Conservation (phyloP, 805 yeast species). For the Yarrowia sp. region DNA sequence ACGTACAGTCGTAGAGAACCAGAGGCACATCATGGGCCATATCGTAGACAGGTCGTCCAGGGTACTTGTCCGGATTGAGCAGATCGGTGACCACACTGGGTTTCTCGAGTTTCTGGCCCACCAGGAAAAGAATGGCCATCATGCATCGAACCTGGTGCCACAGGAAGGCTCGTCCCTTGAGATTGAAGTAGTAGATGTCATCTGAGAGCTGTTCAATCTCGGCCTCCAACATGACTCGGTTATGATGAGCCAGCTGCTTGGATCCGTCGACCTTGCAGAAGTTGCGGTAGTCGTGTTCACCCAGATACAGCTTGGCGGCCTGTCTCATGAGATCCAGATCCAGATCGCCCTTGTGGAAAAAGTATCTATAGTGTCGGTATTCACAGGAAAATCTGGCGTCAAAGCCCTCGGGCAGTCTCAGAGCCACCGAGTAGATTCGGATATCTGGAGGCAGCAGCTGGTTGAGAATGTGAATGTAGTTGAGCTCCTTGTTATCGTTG, state of each 20-base stretch:
- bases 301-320: conserved; percentile 62
- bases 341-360: conserved; percentile 50
- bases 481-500: conserved; percentile 66
- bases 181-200: conserved; percentile 63
- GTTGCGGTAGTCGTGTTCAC: conserved; percentile 87
- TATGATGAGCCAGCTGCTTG: conserved; percentile 79
- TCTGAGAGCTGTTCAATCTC: conserved; percentile 43
- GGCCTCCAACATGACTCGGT: conserved; percentile 57
- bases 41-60: conserved; percentile 73
- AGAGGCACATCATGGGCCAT: conserved; percentile 91
- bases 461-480: conserved; percentile 72
- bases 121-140: conserved; percentile 75
- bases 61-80: conserved; percentile 52
- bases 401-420: conserved; percentile 77
- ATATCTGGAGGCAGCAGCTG: conserved; percentile 77
- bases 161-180: conserved; percentile 83
- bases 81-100: conserved; percentile 57
- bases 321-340: conserved; percentile 63
- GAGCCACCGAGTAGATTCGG: conserved; percentile 71
- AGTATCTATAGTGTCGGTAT: conserved; percentile 81
- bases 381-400: conserved; percentile 91
- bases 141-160: conserved; percentile 99
- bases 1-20: conserved; percentile 80
- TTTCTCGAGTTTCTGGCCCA: conserved; percentile 73
- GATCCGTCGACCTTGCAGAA: conserved; percentile 94